Evolutionary conservation across 768 basidiomycete genomes (phyloP), one percentile per base, ranked within the genome.

Genomic region (Mycena floridula): DNA sequence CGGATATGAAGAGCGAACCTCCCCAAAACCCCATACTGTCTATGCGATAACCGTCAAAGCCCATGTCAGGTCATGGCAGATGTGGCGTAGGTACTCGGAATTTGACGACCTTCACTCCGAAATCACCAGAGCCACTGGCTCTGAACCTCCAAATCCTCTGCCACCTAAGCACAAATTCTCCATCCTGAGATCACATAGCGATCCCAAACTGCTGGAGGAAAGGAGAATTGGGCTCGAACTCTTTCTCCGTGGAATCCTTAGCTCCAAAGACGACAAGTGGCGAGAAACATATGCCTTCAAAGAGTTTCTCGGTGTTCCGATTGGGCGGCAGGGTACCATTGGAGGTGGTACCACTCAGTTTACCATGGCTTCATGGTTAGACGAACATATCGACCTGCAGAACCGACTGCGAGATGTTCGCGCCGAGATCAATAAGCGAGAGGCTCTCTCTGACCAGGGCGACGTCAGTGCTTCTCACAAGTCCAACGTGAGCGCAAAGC

Each of bases 41-140:
- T 95, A 85, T 67, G 74, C 74, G 50, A 86, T 95, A 59, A 77
- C 84, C 56, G 82, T 97, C 54, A 81, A 87, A 53, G 91, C 91
- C 5, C 82, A 89, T 44, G 88, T 92, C 23, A 83, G 89, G 49
- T 85, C 89, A 59, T 97, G 94, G 93, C 80, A 85, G 46, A 88
- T 96, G 74, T 89, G 87, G 81, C 74, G 86, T 46, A 86, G 95
- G 40, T 98, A 97, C 68, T 93, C 90, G 35, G 92, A 96, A 66
- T 98, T 98, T 66, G 82, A 77, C 58, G 82, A 89, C 54, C 80
- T 98, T 6, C 78, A 94, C 61, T 75, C 77, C 7, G 86, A 93
- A 55, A 79, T 96, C 54, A 74, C 76, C 22, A 83, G 85, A 58
- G 77, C 82, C n/a, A 77, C 78, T n/a, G 83, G 83, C 13, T 75